Percentiles rank a stretch among this genome's conserved stretches.
phyloP scores from a whole-genome alignment of 371 early-diverging fungal species.

The Cokeromyces recurvatus region DNA sequence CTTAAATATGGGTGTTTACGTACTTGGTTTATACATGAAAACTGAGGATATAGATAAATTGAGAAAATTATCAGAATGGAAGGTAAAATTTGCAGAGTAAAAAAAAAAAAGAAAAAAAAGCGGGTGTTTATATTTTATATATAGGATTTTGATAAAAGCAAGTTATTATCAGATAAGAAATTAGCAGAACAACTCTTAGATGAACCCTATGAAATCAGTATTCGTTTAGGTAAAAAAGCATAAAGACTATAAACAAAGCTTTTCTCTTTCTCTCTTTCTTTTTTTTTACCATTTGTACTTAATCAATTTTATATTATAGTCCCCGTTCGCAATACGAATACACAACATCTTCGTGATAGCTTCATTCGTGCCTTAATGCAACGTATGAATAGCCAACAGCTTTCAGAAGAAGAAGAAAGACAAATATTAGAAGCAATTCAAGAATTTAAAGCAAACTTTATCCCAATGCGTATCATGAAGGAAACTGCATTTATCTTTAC shows the following conservation, averaged over 20 bases:
- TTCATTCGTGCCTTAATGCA: conserved; percentile 56
- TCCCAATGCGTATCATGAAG: conserved; percentile 52
- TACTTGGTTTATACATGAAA: conserved; percentile 57
- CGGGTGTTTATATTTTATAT: not conserved
- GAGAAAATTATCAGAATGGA: conserved; percentile 24
- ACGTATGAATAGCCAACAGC: conserved; percentile 38
- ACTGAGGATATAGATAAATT: conserved; percentile 38
- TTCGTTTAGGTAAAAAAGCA: conserved; percentile 34
- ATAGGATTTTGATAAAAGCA: conserved; percentile 33
- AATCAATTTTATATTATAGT: conserved; percentile 13
- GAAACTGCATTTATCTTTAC: conserved; percentile 60
- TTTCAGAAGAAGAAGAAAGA: conserved; percentile 41
- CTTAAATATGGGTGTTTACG: conserved; percentile 63
- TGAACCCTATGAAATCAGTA: conserved; percentile 41
- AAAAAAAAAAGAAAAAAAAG: not conserved
- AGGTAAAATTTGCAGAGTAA: conserved; percentile 17
- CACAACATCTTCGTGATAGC: conserved; percentile 70
- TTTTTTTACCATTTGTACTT: too few species aligned
- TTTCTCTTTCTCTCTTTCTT: too few species aligned
- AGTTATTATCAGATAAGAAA: conserved; percentile 28
- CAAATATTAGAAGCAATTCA: conserved; percentile 50
- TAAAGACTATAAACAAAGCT: too few species aligned
- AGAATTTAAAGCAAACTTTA: conserved; percentile 61
- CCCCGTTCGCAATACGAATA: conserved; percentile 59
- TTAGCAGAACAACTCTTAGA: conserved; percentile 30